These are phyloP conservation scores for Trichophyton verrucosum DNA, from an alignment of 2,329 filamentous ascomycete genomes.

Conservation along the genomic window DNA sequence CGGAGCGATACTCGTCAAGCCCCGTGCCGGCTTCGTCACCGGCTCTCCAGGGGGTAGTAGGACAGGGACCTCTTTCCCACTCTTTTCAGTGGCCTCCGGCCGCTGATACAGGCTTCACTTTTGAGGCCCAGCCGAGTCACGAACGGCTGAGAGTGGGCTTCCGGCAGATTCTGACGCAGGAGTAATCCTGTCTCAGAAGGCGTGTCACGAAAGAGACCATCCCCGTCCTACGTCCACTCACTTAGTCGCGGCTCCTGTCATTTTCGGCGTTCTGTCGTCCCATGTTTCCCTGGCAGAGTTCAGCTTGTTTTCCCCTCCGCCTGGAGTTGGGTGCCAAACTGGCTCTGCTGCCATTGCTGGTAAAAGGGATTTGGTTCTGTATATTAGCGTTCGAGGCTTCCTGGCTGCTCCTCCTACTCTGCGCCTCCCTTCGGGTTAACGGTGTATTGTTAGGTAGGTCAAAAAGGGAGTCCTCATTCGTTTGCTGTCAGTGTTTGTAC, in stretches of 20 bases:
- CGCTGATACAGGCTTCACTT: neutral
- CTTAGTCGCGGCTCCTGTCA: conserved; percentile 5
- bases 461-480: neutral
- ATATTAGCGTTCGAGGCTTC: neutral
- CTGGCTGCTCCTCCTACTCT: neutral
- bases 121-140: neutral
- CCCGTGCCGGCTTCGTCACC: conserved; percentile 4
- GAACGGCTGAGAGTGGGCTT: conserved; percentile 1
- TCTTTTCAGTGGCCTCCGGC: conserved; percentile 5
- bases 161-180: neutral
- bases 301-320: neutral
- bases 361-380: conserved; percentile 4
- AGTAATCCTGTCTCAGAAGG: neutral
- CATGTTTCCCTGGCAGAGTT: neutral
- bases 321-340: neutral
- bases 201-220: neutral
- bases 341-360: neutral
- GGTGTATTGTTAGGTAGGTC: neutral
- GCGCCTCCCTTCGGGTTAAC: neutral
- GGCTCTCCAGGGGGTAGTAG: neutral
- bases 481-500: neutral
- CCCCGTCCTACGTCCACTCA: conserved; percentile 2
- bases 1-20: conserved; percentile 10
- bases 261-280: conserved; percentile 3
- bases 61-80: neutral